phyloP scores from a whole-genome alignment of 768 basidiomycete genomes.

The Agrocybe chaxingu region DNA sequence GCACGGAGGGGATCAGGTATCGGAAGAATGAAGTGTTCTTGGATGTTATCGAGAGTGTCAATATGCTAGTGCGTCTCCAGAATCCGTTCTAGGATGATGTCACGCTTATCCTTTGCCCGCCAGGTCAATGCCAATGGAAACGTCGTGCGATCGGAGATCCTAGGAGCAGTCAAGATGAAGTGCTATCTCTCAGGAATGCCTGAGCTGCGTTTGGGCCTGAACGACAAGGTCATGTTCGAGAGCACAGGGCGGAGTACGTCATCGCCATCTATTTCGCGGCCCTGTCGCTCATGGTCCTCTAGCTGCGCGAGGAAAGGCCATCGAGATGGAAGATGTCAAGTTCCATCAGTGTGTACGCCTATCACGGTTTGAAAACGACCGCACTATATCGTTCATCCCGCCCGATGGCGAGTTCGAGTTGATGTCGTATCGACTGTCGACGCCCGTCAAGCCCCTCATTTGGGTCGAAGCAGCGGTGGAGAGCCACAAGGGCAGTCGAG shows the following conservation, averaged over 20 bases:
- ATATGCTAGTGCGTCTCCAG: constrained; percentile 69
- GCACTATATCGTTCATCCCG: constrained; percentile 98
- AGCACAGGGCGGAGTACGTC: constrained; percentile 88
- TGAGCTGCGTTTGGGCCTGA: constrained; percentile 89
- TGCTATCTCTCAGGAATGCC: constrained; percentile 99
- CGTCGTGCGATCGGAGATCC: constrained; percentile 94
- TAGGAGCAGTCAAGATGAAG: constrained; percentile 99
- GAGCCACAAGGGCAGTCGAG: constrained; percentile 86
- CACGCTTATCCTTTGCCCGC: neutral
- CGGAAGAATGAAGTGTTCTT: constrained; percentile 99
- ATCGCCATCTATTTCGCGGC: neutral
- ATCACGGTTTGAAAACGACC: constrained; percentile 96
- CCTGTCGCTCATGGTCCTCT: constrained; percentile 7
- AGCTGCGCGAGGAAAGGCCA: constrained; percentile 94
- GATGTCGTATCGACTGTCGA: constrained; percentile 96
- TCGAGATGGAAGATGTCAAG: constrained; percentile 99
- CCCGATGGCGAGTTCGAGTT: constrained; percentile 99
- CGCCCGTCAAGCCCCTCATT: constrained; percentile 93
- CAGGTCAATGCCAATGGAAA: constrained; percentile 97
- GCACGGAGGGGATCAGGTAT: constrained; percentile 95
- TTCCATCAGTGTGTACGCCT: constrained; percentile 99
- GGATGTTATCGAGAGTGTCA: constrained; percentile 97
- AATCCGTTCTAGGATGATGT: neutral
- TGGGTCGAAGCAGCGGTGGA: constrained; percentile 98
- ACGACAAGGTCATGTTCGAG: constrained; percentile 99